Evolutionary conservation across 495 filamentous ascomycete genomes (phyloP).

Genomic region (Penicillium samsonianum): DNA sequence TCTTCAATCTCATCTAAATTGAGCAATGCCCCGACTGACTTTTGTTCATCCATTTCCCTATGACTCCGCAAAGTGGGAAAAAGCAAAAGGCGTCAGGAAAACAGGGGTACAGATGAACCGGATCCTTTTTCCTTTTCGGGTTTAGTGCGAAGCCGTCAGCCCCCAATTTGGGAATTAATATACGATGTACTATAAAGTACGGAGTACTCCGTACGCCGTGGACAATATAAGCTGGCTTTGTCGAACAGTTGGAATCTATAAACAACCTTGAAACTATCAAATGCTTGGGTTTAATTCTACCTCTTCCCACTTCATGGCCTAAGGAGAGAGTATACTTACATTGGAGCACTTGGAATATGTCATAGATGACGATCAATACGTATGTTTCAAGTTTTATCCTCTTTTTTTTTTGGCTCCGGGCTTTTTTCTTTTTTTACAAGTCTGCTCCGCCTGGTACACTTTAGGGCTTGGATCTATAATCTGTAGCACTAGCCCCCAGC

Average conservation of each 20-base stretch:
- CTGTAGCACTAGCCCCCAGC: not conserved
- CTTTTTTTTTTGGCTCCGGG: too few species aligned
- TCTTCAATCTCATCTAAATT: conserved; percentile 60
- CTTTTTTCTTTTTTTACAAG: too few species aligned
- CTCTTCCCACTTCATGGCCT: too few species aligned
- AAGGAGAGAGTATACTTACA: too few species aligned
- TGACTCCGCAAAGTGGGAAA: not conserved
- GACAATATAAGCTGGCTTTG: too few species aligned
- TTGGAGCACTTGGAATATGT: too few species aligned
- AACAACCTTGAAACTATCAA: too few species aligned
- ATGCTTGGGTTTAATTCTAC: too few species aligned
- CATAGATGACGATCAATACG: too few species aligned
- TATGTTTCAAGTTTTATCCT: too few species aligned
- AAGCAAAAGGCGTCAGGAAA: not conserved
- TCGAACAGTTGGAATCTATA: too few species aligned
- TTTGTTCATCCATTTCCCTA: not conserved
- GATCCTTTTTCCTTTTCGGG: not conserved
- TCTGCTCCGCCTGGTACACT: not conserved
- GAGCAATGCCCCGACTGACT: conserved; percentile 65
- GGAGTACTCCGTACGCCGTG: not conserved
- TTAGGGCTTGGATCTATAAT: not conserved
- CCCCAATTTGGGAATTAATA: not conserved
- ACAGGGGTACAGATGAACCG: not conserved
- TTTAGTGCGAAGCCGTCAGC: not conserved
- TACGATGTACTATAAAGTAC: not conserved